Percentiles rank a stretch among this genome's conserved stretches.
These are phyloP conservation scores for Vanrija pseudolonga DNA, from an alignment of 1,284 basidiomycete genomes.

Conservation along the genomic window DNA sequence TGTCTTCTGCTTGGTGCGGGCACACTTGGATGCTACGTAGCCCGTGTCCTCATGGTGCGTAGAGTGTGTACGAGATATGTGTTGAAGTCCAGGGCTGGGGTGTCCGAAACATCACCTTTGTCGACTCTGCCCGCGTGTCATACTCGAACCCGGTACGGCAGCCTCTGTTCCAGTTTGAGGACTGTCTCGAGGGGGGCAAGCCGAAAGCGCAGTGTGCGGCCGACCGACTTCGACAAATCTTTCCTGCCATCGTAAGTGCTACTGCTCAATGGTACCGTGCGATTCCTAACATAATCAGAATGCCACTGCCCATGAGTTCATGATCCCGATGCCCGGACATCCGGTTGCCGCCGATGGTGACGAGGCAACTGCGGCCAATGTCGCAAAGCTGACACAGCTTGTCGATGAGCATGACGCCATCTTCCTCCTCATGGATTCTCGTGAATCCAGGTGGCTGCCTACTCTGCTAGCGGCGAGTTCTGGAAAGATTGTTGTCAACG, in stretches of 20 bases:
- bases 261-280: too few species aligned
- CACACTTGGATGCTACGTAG: conserved; percentile 94
- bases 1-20: conserved; percentile 91
- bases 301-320: conserved; percentile 67
- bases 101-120: conserved; percentile 84
- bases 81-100: conserved; percentile 76
- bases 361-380: conserved; percentile 55
- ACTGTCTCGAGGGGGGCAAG: conserved; percentile 89
- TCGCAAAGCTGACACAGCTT: conserved; percentile 68
- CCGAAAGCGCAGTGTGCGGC: conserved; percentile 92
- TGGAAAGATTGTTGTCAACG: conserved; percentile 91
- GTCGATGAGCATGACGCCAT: conserved; percentile 81
- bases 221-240: conserved; percentile 78
- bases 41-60: conserved; percentile 77
- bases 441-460: conserved; percentile 93
- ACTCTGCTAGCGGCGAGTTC: conserved; percentile 79
- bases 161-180: conserved; percentile 90
- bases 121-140: conserved; percentile 85
- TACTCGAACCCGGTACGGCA: conserved; percentile 97
- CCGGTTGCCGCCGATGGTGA: conserved; percentile 63
- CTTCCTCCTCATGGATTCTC: conserved; percentile 95
- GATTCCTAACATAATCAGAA: conserved; percentile 55
- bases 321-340: conserved; percentile 97
- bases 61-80: neutral
- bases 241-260: conserved; percentile 76